Evolutionary conservation across 2,329 filamentous ascomycete genomes (phyloP), one percentile per base, ranked within the genome.

Genomic region (Ciborinia camelliae): DNA sequence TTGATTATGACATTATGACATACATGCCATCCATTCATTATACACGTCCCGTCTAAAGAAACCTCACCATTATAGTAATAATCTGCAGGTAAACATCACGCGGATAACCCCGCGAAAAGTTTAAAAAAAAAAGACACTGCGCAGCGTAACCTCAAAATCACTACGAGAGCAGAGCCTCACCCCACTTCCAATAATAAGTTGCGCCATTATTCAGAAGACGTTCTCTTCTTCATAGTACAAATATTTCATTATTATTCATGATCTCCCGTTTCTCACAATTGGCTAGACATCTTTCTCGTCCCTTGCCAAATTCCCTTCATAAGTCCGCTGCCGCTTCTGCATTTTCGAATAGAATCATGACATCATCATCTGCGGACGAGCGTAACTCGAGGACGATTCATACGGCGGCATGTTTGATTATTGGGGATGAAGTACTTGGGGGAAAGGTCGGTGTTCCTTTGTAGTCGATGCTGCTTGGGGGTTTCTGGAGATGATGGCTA

Each of bases 401-500:
- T 75, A 97, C 93, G 54, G 95, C 94, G 14, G 94, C 90, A 64
- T 96, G 92, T 77, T 79, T 98, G 69, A 92, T 99, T 66, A 98
- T 99, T 72, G 94, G 94, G n/a, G 94, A 98, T 78, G 94, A 97
- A 77, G 92, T 98, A 6, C 82, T 98, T 4, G 93, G 92, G 28
- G 94, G 95, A 72, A 98, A 98, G 89, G 93, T 92, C 2, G 39
- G 61, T 63, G n/a, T 12, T 26, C 10, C 20, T 2, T 28, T 76
- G 69, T 80, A 73, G 32, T 68, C 9, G 10, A 26, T 54, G 39
- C 39, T 10, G 23, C 32, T 47, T 18, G 7, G 39, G 30, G n/a
- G 10, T 45, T 26, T 15, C 9, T n/a, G 48, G 26, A 12, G 59
- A 78, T 75, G 77, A 76, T 54, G 54, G 69, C 71, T 72, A 64